A percentile compares a stretch with the other conserved stretches of the same genome.
Conservation (phyloP, 2,329 filamentous ascomycete species). For the Cytospora paraplurivora region DNA sequence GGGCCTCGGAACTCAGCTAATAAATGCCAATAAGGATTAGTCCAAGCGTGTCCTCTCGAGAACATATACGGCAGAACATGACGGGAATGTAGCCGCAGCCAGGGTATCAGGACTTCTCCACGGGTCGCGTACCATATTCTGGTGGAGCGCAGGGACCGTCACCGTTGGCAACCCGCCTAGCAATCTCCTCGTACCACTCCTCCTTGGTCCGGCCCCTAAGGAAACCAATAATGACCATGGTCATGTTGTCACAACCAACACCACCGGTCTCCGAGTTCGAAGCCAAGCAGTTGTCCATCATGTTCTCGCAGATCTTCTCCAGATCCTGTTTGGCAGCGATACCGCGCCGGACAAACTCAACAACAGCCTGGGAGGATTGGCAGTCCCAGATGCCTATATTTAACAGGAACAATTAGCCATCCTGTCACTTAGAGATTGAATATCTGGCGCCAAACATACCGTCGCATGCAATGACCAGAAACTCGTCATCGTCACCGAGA, state of each 20-base stretch:
- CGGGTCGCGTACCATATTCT: conserved; percentile 88
- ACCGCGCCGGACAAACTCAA: conserved; percentile 94
- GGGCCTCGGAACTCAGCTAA: conserved; percentile 84
- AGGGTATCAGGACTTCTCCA: conserved; percentile 2
- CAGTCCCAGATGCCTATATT: conserved; percentile 97
- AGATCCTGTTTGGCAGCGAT: conserved; percentile 96
- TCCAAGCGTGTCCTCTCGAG: conserved; percentile 4
- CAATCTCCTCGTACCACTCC: conserved; percentile 97
- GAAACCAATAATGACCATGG: conserved; percentile 88
- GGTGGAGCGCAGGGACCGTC: conserved; percentile 98
- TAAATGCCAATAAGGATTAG: conserved; percentile 33
- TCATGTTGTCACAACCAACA: conserved; percentile 99
- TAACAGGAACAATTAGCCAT: neutral
- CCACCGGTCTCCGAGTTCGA: conserved; percentile 98
- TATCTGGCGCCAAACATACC: conserved; percentile 55
- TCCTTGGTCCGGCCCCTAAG: conserved; percentile 91
- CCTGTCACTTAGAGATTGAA: neutral
- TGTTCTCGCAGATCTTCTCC: conserved; percentile 96
- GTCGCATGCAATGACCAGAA: conserved; percentile 89
- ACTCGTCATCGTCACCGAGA: conserved; percentile 90
- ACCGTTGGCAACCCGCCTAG: conserved; percentile 89
- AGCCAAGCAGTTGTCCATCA: conserved; percentile 99
- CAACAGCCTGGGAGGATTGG: conserved; percentile 94
- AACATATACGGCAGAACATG: neutral
- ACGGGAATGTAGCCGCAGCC: neutral